Evolutionary conservation across 345 rosid species (phyloP), one percentile per base, ranked within the genome.

Genomic region (Orychophragmus violaceus): DNA sequence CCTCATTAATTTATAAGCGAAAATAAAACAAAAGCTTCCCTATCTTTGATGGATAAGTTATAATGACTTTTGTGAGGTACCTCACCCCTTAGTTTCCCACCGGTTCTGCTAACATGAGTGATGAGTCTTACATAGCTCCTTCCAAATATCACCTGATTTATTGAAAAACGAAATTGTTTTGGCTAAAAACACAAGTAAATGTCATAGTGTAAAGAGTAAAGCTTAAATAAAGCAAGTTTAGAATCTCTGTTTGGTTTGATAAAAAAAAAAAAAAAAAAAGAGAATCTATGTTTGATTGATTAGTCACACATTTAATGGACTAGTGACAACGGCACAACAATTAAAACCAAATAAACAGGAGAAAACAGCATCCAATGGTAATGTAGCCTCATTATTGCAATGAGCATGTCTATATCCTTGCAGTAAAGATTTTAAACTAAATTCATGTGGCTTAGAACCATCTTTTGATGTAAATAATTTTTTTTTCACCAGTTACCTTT

Each of bases 41-140:
- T 7, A 69, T 64, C 37, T 27, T 44, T 12, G 16, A 59, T 41
- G 16, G 68, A 41, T 13, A 59, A 37, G 5, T 19, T 10, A 24
- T 39, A 28, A 14, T 33, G 30, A 60, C 21, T 5, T 33, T 32
- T 18, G 37, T 10, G 71, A 69, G 69, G 12, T 85, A 94, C 97
- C 96, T 86, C 74, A 94, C 91, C 74, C 97, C 99, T 11, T 94
- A 90, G 85, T 90, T 90, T 68, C 97, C 99, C 2, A 94, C 83
- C 35, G 96, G 97, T 70, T 88, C 93, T 0, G 89, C 95, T 72
- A 86, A 87, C 92, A 94, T 94, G 77, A 94, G 88, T 44, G 90
- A 94, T 94, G 77, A 94, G 88, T 44, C 99, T 96, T 35, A 94
- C 99, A 78, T 88, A 83, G 23, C 88, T 83, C 62, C 99, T 74